Base-by-base conservation (phyloP, 106 monocot species). In the Triglochin maritima region DNA sequence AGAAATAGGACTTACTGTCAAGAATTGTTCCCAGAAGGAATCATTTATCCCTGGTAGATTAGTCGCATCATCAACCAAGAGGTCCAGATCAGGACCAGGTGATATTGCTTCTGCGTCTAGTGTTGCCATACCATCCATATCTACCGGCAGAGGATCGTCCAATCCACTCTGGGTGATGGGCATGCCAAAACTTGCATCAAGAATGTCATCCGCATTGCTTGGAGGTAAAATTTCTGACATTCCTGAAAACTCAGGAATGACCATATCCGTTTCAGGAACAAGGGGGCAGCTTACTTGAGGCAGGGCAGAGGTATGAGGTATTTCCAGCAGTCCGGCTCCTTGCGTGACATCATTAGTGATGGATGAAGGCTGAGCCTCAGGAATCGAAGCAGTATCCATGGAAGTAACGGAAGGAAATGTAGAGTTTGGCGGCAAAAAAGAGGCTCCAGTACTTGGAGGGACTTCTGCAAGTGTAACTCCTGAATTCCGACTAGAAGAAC, bases 1-100 rank as follows among this genome's bases (percentile, higher is more conserved):
- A 84, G 44, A 12, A 7, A 59, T n/a, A 10, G 90, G 81, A 54
- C 82, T 82, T 14, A 70, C 63, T 5, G 62, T 63, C 48, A 92
- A 70, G 74, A 87, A 87, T 71, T 92, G 87, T 57, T 92, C 91
- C 91, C 91, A 92, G 65, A 92, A 92, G 7, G 82, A 71, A 48
- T 92, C 91, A 12, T 74, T 80, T 44, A 92, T 84, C 14, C 76
- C 77, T 1, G 91, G 87, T 70, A 92, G 78, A 50, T 63, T 78
- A 5, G 57, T 58, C 29, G 29, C 29, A 3, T 75, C 74, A 3
- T 76, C 82, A 11, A 55, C 63, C 14, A 77, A 47, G 7, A 80
- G 50, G 51, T 75, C 76, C n/a, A 74, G 69, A 57, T 82, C 84
- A n/a, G 62, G 50, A 15, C 84, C 82, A 8, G 72, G 46, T 4